These are phyloP conservation scores for Flaveria bidentis DNA, from an alignment of 129 eudicot genomes.

Conservation along the genomic window DNA sequence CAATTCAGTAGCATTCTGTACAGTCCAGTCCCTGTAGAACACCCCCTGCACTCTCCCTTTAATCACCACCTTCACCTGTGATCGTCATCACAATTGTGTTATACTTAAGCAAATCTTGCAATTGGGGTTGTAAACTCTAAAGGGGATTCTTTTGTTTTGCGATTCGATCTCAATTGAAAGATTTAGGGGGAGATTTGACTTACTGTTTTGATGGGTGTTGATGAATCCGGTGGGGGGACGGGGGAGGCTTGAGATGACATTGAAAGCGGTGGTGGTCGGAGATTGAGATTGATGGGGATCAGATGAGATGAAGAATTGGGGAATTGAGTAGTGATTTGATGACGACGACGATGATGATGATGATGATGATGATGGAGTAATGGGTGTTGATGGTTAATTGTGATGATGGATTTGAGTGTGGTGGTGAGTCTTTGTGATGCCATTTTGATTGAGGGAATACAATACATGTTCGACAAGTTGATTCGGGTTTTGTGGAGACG, in stretches of 20 bases:
- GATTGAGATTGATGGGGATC: conserved; percentile 19
- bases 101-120: no score
- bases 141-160: background rate
- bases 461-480: background rate
- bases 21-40: conserved; percentile 80
- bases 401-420: conserved; percentile 20
- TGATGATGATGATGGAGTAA: conserved; percentile 21
- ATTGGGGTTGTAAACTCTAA: no score
- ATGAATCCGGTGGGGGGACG: conserved; percentile 29
- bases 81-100: background rate
- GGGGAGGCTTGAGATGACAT: conserved; percentile 55
- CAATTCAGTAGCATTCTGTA: conserved; percentile 71
- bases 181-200: background rate
- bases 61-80: conserved; percentile 69
- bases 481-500: conserved; percentile 33
- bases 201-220: conserved; percentile 56
- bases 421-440: conserved; percentile 19
- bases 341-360: conserved; percentile 13
- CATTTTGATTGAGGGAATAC: conserved; percentile 5
- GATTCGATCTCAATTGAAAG: background rate
- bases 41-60: conserved; percentile 91
- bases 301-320: conserved; percentile 29
- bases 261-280: conserved; percentile 35
- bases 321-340: conserved; percentile 20
- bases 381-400: background rate